A percentile compares a stretch with the other conserved stretches of the same genome.
Evolutionary conservation across 2,329 filamentous ascomycete genomes (phyloP).

Genomic region (Sarocladium strictum): DNA sequence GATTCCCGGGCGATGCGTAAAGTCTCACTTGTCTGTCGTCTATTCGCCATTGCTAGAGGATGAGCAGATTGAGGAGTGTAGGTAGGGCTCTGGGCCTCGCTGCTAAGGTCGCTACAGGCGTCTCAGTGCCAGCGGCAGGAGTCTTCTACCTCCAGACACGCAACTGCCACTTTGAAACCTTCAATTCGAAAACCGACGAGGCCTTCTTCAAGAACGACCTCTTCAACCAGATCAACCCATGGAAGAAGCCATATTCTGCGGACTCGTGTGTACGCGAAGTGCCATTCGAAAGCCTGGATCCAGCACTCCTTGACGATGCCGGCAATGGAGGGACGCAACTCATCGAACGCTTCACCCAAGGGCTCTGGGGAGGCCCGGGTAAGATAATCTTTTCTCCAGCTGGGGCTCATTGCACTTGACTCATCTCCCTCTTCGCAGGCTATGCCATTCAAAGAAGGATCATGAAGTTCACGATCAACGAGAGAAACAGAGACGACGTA

Average conservation of each 20-base stretch:
- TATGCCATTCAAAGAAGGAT: background rate
- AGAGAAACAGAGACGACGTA: background rate
- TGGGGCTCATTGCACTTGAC: background rate
- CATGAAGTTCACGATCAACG: slow-evolving; percentile 3
- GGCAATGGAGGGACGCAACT: background rate
- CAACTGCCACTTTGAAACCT: background rate
- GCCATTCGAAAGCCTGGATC: background rate
- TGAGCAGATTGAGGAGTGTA: too few relatives aligned
- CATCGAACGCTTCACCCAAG: slow-evolving; percentile 3
- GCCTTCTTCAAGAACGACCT: background rate
- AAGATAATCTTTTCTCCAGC: background rate
- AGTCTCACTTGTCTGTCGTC: too few relatives aligned
- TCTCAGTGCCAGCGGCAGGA: background rate
- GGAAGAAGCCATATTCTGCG: background rate
- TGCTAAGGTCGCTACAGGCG: background rate
- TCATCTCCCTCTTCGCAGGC: background rate
- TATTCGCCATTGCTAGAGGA: background rate
- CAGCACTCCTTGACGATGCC: background rate
- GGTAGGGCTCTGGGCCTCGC: too few relatives aligned
- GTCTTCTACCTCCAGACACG: slow-evolving; percentile 1
- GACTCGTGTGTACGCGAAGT: slow-evolving; percentile 1
- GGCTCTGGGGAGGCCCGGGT: background rate
- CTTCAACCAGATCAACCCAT: background rate
- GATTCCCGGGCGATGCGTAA: too few relatives aligned
- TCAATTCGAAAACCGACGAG: background rate